Conservation (phyloP, 768 basidiomycete genomes). For the Kwoniella sp. region DNA sequence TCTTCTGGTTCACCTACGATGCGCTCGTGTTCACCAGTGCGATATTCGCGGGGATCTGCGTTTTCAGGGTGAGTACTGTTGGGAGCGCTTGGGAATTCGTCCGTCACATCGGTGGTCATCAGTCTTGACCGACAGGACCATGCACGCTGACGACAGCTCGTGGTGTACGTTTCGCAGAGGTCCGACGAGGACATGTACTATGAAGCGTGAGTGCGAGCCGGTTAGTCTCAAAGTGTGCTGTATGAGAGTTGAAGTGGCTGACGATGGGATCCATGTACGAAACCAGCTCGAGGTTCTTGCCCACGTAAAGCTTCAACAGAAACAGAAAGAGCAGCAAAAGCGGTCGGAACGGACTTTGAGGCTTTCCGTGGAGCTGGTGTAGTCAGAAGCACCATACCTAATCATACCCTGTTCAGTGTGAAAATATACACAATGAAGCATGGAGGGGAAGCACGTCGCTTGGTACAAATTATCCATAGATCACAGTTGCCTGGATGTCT, state of each 20-base stretch:
- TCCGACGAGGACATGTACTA: conserved; percentile 51
- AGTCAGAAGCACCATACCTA: no score
- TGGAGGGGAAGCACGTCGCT: no score
- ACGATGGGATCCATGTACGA: no score
- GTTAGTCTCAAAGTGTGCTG: neutral
- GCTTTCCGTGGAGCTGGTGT: no score
- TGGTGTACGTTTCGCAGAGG: conserved; percentile 24
- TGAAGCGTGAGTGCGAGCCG: conserved; percentile 41
- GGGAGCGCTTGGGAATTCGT: neutral
- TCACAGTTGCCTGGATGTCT: no score
- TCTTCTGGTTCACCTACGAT: conserved; percentile 81
- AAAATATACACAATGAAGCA: no score
- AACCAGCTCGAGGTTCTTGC: conserved; percentile 20
- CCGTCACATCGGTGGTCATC: neutral
- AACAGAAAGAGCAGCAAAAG: neutral
- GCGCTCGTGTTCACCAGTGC: conserved; percentile 74
- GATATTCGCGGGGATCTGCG: conserved; percentile 74
- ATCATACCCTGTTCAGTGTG: no score
- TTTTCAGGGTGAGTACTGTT: conserved; percentile 70
- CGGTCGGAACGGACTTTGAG: no score
- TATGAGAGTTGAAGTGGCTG: neutral
- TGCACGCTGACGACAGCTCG: conserved; percentile 8
- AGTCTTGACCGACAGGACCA: conserved; percentile 9
- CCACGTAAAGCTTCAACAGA: conserved; percentile 9
- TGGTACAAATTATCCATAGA: no score